A percentile compares a stretch with the other conserved stretches of the same genome.
Conservation (phyloP, 225 moss, liverwort and hornwort genomes). For the Bryum argenteum region DNA sequence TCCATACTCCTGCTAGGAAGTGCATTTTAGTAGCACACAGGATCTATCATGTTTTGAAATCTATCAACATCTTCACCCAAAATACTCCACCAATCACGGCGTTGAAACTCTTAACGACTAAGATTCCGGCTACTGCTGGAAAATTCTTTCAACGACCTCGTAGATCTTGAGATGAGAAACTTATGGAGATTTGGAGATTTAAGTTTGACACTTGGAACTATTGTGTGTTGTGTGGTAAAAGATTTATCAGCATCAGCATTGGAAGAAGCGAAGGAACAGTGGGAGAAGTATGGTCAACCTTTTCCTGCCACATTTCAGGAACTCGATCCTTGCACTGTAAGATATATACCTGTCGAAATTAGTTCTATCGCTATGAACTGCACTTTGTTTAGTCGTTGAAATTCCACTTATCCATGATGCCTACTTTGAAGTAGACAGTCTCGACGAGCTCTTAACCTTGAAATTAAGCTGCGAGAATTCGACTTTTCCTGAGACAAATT, state of each 20-base stretch:
- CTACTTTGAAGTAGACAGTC: background rate
- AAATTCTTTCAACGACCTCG: background rate
- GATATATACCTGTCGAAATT: background rate
- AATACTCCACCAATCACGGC: background rate
- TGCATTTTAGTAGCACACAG: background rate
- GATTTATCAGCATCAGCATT: slow-evolving; percentile 91
- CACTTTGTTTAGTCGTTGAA: background rate
- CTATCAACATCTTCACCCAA: background rate
- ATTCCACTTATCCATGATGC: background rate
- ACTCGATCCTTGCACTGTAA: slow-evolving; percentile 92
- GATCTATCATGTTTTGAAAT: background rate
- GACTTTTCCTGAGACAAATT: background rate
- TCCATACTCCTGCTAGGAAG: background rate
- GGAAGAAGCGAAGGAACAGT: slow-evolving; percentile 87
- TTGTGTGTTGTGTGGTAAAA: slow-evolving; percentile 28
- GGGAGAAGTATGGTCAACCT: slow-evolving; percentile 69
- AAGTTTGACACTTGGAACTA: background rate
- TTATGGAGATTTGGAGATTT: background rate
- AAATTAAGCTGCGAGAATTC: background rate
- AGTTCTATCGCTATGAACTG: background rate
- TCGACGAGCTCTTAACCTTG: background rate
- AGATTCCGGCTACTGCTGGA: background rate
- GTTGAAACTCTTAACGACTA: slow-evolving; percentile 15
- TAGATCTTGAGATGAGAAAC: background rate
- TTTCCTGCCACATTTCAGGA: slow-evolving; percentile 80